Evolutionary conservation across 345 rosid genomes (phyloP), one percentile per base, ranked within the genome.

Genomic region (Viola odorata): DNA sequence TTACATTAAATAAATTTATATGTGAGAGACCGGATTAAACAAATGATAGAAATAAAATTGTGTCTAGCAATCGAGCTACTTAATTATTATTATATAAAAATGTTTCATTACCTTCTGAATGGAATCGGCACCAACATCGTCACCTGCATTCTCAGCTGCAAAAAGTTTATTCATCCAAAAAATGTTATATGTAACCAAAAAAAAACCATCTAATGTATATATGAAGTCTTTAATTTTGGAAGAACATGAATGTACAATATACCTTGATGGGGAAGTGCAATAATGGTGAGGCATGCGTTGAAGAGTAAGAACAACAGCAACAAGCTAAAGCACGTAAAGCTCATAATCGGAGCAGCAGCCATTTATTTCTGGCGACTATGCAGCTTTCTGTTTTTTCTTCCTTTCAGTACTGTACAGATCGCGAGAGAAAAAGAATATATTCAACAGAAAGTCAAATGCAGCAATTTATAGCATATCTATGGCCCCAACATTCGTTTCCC

Each of bases 401-500:
- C 32, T 23, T 23, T 23, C 32, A 23, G 32, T 23, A 23, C 32
- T 23, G 9, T 41, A 12, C 45, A 11, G 48, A 40, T 8, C 42
- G 60, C 37, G 60, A 49, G 57, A 65, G 53, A 55, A 54, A 36
- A 53, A 41, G 53, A 45, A 50, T 44, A 44, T 44, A 44, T 44
- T 44, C 47, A 44, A 1, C 47, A 7, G 32, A 44, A 6, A 11
- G 47, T 44, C 47, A 44, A 44, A 44, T 44, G 7, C 9, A 7
- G 12, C 12, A 44, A 11, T 70, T 73, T 68, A 65, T 60, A 76
- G 50, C 0, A n/a, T 8, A 11, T 12, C 44, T 13, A 50, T 52
- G 45, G 61, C 55, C 62, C 74, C 72, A 71, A 65, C 80, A 69
- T 73, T 54, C 75, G 55, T 23, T 40, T 61, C 32, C 39, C 56